Percentiles rank a stretch among this genome's conserved stretches.
These are phyloP conservation scores for Botryotinia convoluta DNA, from an alignment of 2,329 filamentous ascomycete species.

Conservation along the genomic window DNA sequence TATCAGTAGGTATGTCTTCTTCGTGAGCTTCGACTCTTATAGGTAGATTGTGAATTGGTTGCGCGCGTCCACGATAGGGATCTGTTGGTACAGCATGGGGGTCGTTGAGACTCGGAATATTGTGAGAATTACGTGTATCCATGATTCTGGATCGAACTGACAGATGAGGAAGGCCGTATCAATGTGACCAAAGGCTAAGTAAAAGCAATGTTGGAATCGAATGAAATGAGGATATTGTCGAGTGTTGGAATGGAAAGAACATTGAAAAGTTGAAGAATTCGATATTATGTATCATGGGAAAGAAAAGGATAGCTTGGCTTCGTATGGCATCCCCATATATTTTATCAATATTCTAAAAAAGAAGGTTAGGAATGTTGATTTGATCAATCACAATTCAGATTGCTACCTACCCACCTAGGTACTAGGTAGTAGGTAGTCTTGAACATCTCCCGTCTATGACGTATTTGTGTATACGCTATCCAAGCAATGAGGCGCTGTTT, in stretches of 20 bases:
- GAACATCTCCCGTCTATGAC: neutral
- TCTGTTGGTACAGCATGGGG: conserved; percentile 12
- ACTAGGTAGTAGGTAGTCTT: neutral
- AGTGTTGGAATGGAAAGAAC: neutral
- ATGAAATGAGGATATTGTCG: neutral
- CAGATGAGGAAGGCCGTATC: neutral
- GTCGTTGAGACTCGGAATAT: conserved; percentile 9
- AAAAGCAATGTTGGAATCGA: neutral
- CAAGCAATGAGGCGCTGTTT: neutral
- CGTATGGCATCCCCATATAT: neutral
- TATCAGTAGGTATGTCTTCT: conserved; percentile 40
- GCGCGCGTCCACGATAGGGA: conserved; percentile 12
- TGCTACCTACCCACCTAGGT: neutral
- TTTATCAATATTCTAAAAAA: neutral
- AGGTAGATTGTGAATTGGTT: conserved; percentile 26
- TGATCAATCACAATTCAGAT: neutral
- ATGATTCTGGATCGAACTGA: neutral
- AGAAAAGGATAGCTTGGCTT: neutral
- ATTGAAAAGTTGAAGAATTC: neutral
- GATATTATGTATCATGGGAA: neutral
- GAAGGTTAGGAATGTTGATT: neutral
- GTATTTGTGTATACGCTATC: neutral
- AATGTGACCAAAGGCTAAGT: neutral
- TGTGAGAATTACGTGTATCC: neutral
- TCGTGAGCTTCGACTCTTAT: conserved; percentile 29